A percentile compares a stretch with the other conserved stretches of the same genome.
These are phyloP conservation scores for Bombardia bombarda DNA, from an alignment of 495 filamentous ascomycete genomes.

Conservation along the genomic window DNA sequence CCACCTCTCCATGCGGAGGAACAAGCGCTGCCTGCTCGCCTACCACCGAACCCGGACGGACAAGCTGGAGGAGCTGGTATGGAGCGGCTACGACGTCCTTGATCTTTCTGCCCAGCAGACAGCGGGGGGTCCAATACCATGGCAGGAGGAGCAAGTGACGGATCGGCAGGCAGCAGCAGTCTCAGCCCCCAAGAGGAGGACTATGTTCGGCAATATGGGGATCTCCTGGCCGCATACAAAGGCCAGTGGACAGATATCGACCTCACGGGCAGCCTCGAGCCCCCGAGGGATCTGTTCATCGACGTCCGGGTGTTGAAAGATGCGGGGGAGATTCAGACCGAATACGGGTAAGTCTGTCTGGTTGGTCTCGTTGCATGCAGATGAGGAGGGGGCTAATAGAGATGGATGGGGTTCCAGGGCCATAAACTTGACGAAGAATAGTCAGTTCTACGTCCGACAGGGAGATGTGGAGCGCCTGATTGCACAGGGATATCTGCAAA, in stretches of 20 bases:
- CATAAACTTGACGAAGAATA: conserved; percentile 95
- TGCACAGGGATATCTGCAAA: conserved; percentile 93
- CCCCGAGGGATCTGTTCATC: conserved; percentile 91
- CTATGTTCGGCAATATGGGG: conserved; percentile 83
- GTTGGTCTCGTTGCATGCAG: conserved; percentile 3
- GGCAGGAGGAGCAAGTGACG: no score
- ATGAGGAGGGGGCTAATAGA: neutral
- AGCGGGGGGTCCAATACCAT: conserved; percentile 18
- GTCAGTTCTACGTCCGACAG: conserved; percentile 93
- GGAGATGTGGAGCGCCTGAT: conserved; percentile 95
- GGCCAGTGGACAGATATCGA: conserved; percentile 99
- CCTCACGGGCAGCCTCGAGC: conserved; percentile 88
- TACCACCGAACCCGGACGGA: conserved; percentile 88
- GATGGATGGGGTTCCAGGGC: conserved; percentile 48
- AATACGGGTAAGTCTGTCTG: conserved; percentile 73
- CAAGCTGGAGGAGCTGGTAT: conserved; percentile 90
- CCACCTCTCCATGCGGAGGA: conserved; percentile 88
- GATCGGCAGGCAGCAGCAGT: no score
- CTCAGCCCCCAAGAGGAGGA: conserved; percentile 97
- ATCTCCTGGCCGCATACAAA: conserved; percentile 92
- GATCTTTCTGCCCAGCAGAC: conserved; percentile 37
- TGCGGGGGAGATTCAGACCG: conserved; percentile 97
- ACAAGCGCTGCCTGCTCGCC: conserved; percentile 92
- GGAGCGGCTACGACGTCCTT: conserved; percentile 76
- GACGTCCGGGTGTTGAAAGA: conserved; percentile 96